These are phyloP conservation scores for Trichosanthes truncata DNA, from an alignment of 306 rosid genomes.

Conservation along the genomic window DNA sequence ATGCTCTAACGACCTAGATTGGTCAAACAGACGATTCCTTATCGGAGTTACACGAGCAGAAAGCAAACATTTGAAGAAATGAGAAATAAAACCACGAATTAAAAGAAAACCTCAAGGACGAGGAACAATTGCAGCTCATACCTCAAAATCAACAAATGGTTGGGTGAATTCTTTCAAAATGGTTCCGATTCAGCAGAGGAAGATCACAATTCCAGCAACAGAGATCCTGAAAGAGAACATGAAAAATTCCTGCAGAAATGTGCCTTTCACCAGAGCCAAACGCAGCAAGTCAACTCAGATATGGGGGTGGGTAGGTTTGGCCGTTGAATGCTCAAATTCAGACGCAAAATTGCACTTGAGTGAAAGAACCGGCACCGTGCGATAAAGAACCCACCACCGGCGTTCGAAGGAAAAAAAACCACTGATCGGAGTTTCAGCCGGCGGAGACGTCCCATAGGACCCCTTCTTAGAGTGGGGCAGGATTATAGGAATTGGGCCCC, in stretches of 20 bases:
- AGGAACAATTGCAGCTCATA: neutral
- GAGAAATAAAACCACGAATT: neutral
- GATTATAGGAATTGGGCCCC: neutral
- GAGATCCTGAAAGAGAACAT: neutral
- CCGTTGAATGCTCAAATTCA: neutral
- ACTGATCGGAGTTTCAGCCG: neutral
- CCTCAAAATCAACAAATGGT: neutral
- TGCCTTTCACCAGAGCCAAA: neutral
- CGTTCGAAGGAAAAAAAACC: neutral
- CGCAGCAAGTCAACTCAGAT: conserved; percentile 1
- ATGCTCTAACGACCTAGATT: neutral
- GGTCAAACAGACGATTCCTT: neutral
- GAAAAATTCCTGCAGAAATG: neutral
- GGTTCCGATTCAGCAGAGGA: conserved; percentile 1
- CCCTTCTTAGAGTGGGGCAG: neutral
- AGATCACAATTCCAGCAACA: neutral
- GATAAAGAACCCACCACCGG: neutral
- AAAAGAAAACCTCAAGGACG: neutral
- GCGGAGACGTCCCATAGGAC: neutral
- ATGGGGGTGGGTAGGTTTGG: neutral
- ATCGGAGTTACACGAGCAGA: neutral
- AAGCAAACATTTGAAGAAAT: neutral
- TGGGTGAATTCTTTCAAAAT: neutral
- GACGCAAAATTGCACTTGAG: neutral
- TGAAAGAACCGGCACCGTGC: neutral